Percentiles rank a stretch among this genome's conserved stretches.
phyloP scores from a whole-genome alignment of 1,284 basidiomycete species.

The Pseudozyma sp. region DNA sequence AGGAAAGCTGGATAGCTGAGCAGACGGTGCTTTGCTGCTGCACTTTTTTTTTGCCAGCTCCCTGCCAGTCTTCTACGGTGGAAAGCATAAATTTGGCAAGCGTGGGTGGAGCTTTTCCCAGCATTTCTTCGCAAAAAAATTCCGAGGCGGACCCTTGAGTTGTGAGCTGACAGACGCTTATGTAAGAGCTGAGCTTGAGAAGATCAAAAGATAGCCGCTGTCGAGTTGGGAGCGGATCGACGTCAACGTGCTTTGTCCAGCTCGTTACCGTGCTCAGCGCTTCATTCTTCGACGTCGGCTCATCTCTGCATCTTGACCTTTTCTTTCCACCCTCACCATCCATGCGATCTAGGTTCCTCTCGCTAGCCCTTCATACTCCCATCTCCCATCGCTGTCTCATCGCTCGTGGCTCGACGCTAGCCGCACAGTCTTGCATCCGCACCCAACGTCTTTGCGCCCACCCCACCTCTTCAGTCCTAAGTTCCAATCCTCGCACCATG shows the following conservation, averaged over 20 bases:
- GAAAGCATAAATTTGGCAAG: not conserved
- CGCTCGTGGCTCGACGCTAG: not conserved
- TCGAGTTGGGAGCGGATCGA: not conserved
- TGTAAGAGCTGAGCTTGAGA: not conserved
- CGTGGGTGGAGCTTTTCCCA: not conserved
- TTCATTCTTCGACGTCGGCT: not conserved
- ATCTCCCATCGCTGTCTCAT: not conserved
- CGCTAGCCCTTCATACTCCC: slow-evolving; percentile 1
- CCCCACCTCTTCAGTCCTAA: slow-evolving; percentile 7
- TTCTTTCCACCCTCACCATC: slow-evolving; percentile 6
- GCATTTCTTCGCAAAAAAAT: not conserved
- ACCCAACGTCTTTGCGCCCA: not conserved
- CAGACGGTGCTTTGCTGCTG: slow-evolving; percentile 4
- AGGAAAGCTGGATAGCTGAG: too few species aligned
- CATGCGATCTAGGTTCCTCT: slow-evolving; percentile 15
- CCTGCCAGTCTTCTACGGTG: not conserved
- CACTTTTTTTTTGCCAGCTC: slow-evolving; percentile 4
- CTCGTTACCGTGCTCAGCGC: too few species aligned
- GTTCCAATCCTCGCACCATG: slow-evolving; percentile 23
- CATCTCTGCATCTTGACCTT: not conserved
- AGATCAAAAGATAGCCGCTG: too few species aligned
- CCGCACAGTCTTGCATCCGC: not conserved
- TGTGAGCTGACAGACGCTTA: not conserved
- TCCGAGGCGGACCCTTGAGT: slow-evolving; percentile 1
- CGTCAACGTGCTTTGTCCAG: slow-evolving; percentile 16